phyloP scores from a whole-genome alignment of 2,329 filamentous ascomycete species.

The Claviceps paspali region DNA sequence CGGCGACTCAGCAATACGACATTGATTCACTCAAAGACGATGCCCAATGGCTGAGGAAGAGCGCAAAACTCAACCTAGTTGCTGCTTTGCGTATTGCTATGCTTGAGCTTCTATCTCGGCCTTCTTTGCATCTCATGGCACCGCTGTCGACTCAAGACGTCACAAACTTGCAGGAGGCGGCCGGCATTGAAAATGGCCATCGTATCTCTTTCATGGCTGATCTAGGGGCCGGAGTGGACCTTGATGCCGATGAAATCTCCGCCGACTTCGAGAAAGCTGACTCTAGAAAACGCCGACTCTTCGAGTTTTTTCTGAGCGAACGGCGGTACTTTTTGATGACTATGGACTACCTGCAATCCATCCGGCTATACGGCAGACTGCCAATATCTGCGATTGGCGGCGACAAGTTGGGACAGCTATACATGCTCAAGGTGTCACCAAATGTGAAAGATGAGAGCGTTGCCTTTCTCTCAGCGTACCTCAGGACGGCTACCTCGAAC shows the following conservation, averaged over 20 bases:
- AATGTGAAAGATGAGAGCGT: slow-evolving; percentile 24
- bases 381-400: slow-evolving; percentile 18
- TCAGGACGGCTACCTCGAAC: slow-evolving; percentile 30
- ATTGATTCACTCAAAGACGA: slow-evolving; percentile 72
- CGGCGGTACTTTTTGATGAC: slow-evolving; percentile 52
- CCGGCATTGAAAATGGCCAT: slow-evolving; percentile 46
- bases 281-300: slow-evolving; percentile 49
- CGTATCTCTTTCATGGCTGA: slow-evolving; percentile 41
- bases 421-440: slow-evolving; percentile 14
- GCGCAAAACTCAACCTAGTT: slow-evolving; percentile 63
- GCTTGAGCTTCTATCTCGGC: slow-evolving; percentile 68
- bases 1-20: slow-evolving; percentile 50
- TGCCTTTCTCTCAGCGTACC: slow-evolving; percentile 31
- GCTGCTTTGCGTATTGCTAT: slow-evolving; percentile 67
- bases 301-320: slow-evolving; percentile 58
- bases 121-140: slow-evolving; percentile 55
- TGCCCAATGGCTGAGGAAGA: slow-evolving; percentile 70
- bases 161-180: slow-evolving; percentile 58
- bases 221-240: slow-evolving; percentile 28
- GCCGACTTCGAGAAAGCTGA: slow-evolving; percentile 46
- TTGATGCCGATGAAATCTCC: slow-evolving; percentile 40
- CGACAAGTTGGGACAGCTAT: slow-evolving; percentile 15
- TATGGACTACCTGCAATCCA: slow-evolving; percentile 38
- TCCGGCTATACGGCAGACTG: slow-evolving; percentile 26
- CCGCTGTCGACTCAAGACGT: slow-evolving; percentile 66